Base-by-base conservation (phyloP, 352 stramenopile species). In the Phytophthora meadii region DNA sequence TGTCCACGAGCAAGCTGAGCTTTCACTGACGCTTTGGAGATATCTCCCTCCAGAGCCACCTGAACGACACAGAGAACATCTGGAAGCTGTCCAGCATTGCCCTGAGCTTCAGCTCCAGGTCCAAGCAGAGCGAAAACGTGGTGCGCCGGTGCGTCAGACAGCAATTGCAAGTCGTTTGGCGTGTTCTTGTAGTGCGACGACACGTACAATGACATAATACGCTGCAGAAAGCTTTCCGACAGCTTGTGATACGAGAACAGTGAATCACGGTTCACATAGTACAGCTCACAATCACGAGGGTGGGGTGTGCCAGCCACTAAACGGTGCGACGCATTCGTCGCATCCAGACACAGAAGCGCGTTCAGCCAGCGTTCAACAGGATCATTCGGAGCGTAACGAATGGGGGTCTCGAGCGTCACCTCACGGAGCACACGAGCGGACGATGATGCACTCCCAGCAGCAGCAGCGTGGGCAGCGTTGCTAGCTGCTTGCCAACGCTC, bases 101-200 rank as follows among this genome's bases (percentile, higher is more conserved):
- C 87, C 60, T 93, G 82, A 56, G 94, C 76, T 71, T 98, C 94
- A 9, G 94, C 95, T 5, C 84, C 88, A 5, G 98, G 98, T 2
- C 96, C 97, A 5, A 99, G 77, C 4, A 99, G 84, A 25, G 98
- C 97, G 77, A 99, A 99, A 10, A 99, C 87, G 61, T 97, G 91
- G 71, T 99, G 98, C 10, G 98, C 96, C 1, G 98, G 98, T 12
- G 98, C 97, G 77, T 99, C 98, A 27, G 92, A 98, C 5, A 99
- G 84, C 72, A 99, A 84, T 84, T 99, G 97, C 44, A 99, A 79
- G 81, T 99, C 98, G 75, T 99, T 99, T 11, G 98, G 98, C 67
- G 97, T 94, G 80, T 99, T 99, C 75, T 99, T 99, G 92, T 99
- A 99, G 82, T 99, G 98, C 27, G 97, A 98, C 44, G 95, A 96